Base-by-base conservation (phyloP, 169 alveolate genomes). In the Cryptosporidium parvum region DNA sequence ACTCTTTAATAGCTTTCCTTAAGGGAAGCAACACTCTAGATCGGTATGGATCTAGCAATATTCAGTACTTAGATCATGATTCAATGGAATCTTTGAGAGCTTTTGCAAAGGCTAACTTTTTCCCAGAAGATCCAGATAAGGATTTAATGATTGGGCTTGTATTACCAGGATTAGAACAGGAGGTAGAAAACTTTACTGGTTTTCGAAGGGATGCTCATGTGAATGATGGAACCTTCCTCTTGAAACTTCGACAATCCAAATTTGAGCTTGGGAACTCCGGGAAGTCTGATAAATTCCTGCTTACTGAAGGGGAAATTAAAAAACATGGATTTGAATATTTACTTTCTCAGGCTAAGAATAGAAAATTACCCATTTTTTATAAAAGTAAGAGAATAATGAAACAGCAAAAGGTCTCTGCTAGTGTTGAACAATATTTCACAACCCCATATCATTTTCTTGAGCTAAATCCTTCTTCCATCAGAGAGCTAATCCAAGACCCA, bases 51-150 rank as follows among this genome's bases (percentile, higher is more conserved):
- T 33, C 39, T 1, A 31, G 56, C 10, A 73, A 73, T 59, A 56
- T 52, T 29, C 16, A 73, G 18, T 59, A 33, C 23, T 23, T 59
- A 16, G 53, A 44, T 59, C 31, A 42, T 26, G 71, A 80, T 23
- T 8, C 33, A 26, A 80, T 59, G 75, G 80, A 80, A 10, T 26
- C 29, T 10, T 23, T 80, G 23, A n/a, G 29, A 42, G 75, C 51
- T 21, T 23, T 62, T 8, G 89, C 89, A 0, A 65, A 59, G 51
- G 68, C 52, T 10, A 62, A 80, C 56, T 80, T 80, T 37, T 42
- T 44, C 65, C 89, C 89, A 9, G 80, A 80, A 26, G 89, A 80
- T 31, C 89, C 89, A 18, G 80, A 80, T 18, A 62, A 45, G 21
- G 89, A 80, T 44, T 16, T 80, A 9, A 31, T 44, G 33, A 69